These are phyloP conservation scores for Kwoniella heveanensis DNA, from an alignment of 768 basidiomycete genomes.

Conservation along the genomic window DNA sequence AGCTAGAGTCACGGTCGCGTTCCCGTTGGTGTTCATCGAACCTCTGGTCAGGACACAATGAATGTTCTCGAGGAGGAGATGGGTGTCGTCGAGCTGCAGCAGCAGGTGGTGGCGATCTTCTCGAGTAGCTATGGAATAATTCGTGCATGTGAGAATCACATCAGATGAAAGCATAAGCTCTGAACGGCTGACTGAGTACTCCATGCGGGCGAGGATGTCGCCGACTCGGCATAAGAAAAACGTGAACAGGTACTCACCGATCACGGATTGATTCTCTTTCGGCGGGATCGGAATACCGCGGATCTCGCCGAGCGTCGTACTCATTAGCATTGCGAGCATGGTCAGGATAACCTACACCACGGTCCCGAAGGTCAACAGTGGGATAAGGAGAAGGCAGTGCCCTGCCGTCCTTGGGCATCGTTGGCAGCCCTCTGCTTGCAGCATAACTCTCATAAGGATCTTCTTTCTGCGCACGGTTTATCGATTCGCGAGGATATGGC, in stretches of 20 bases:
- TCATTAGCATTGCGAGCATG: background rate
- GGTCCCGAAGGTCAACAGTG: background rate
- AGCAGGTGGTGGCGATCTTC: background rate
- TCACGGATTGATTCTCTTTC: background rate
- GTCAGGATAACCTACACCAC: background rate
- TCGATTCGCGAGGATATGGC: background rate
- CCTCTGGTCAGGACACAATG: background rate
- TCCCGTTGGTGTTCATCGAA: background rate
- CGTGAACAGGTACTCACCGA: background rate
- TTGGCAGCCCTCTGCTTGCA: background rate
- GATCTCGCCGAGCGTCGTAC: background rate
- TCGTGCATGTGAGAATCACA: background rate
- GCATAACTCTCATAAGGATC: slow-evolving; percentile 4
- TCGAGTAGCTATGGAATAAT: background rate
- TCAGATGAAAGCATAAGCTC: background rate
- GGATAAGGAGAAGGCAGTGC: background rate
- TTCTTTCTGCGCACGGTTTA: background rate
- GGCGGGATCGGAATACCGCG: background rate
- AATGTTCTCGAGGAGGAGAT: background rate
- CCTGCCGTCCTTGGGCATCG: background rate
- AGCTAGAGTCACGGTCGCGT: background rate
- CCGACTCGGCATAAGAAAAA: too few species aligned
- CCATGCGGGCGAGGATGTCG: too few species aligned
- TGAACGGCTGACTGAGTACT: too few species aligned
- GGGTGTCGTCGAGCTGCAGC: background rate